These are phyloP conservation scores for Rhododendron simsii DNA, from an alignment of 148 eudicot genomes.

Conservation along the genomic window DNA sequence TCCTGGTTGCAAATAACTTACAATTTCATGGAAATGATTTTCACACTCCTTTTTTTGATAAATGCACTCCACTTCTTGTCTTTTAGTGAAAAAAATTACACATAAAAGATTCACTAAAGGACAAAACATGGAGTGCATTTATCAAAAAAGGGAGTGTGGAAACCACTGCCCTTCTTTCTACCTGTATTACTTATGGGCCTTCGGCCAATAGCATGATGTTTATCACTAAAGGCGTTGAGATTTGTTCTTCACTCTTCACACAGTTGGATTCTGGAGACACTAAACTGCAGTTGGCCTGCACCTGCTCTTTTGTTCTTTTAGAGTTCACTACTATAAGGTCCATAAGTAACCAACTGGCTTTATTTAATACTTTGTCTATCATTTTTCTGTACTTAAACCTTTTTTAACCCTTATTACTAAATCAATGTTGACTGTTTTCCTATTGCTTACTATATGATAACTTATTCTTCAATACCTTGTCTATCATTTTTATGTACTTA, in stretches of 20 bases:
- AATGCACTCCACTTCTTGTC: no score
- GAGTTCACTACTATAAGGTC: neutral
- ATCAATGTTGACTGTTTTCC: neutral
- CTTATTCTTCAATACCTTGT: neutral
- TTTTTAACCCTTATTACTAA: neutral
- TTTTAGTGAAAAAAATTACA: no score
- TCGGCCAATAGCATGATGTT: neutral
- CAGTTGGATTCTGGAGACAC: neutral
- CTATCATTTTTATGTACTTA: neutral
- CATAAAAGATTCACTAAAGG: no score
- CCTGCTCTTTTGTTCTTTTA: neutral
- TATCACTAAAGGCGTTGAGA: neutral
- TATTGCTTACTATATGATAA: neutral
- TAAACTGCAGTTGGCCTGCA: neutral
- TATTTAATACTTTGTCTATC: no score
- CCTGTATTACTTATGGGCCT: no score
- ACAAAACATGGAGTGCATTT: no score
- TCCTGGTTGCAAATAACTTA: neutral
- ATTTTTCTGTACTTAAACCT: neutral
- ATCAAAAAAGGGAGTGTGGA: no score
- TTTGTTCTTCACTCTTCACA: neutral
- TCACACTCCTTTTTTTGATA: no score
- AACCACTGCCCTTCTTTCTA: no score
- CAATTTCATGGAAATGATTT: no score
- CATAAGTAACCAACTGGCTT: neutral